Percentiles rank a stretch among this genome's conserved stretches.
phyloP scores from a whole-genome alignment of 805 yeast genomes.

The Candida gorgasii region DNA sequence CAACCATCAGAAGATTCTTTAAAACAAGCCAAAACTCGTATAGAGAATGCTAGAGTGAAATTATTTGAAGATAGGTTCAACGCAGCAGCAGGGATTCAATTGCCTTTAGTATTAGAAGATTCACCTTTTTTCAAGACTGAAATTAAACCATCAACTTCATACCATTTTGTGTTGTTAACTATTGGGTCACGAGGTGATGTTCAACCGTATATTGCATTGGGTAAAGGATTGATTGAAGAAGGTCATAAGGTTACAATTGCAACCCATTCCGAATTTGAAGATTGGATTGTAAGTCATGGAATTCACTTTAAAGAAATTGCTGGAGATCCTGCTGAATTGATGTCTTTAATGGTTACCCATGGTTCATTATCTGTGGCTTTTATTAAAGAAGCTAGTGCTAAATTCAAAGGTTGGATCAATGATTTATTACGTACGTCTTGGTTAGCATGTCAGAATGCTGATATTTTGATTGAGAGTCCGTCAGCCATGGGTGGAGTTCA shows the following conservation, averaged over 20 bases:
- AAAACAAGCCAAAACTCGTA: conserved; percentile 24
- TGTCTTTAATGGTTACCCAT: conserved; percentile 90
- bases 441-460: conserved; percentile 83
- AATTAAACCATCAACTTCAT: conserved; percentile 54
- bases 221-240: conserved; percentile 70
- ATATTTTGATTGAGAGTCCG: conserved; percentile 90
- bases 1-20: conserved; percentile 14
- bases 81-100: conserved; percentile 58
- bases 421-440: conserved; percentile 74
- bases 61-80: conserved; percentile 68
- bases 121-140: conserved; percentile 55
- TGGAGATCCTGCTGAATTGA: conserved; percentile 89
- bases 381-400: conserved; percentile 75
- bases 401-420: conserved; percentile 80
- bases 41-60: conserved; percentile 59
- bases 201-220: conserved; percentile 93
- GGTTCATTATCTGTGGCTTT: conserved; percentile 84
- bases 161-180: conserved; percentile 69
- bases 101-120: conserved; percentile 70
- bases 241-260: conserved; percentile 87
- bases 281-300: conserved; percentile 69
- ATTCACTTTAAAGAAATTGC: conserved; percentile 75
- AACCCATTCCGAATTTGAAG: conserved; percentile 78
- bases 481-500: conserved; percentile 95
- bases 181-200: conserved; percentile 97